These are phyloP conservation scores for Rosa rugosa DNA, from an alignment of 306 rosid genomes.

Conservation along the genomic window DNA sequence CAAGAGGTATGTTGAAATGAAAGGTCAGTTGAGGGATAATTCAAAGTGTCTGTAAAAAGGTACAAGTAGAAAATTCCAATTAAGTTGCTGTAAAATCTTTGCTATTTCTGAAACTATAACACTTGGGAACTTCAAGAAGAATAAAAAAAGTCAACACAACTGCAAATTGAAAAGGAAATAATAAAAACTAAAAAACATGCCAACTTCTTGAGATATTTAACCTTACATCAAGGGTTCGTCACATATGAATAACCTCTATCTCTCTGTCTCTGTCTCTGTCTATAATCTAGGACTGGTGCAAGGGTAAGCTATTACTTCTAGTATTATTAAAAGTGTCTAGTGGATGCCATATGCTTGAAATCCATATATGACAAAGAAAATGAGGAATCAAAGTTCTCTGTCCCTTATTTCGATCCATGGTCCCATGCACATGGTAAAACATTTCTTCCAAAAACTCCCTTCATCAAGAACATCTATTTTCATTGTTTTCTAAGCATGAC, in stretches of 20 bases:
- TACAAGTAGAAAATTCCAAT: not conserved
- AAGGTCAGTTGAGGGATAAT: not conserved
- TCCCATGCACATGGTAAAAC: not conserved
- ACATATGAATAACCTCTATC: not conserved
- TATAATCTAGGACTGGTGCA: not conserved
- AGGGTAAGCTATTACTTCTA: not conserved
- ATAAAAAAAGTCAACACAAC: not conserved
- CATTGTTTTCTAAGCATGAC: not conserved
- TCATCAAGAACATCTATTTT: not conserved
- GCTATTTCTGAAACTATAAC: not conserved
- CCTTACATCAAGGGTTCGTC: not conserved
- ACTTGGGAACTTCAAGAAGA: not conserved
- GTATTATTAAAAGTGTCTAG: not conserved
- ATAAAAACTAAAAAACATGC: not conserved
- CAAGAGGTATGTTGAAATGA: not conserved
- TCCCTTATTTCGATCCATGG: not conserved
- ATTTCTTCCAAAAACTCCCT: not conserved
- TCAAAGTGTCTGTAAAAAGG: not conserved
- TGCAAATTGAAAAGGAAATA: not conserved
- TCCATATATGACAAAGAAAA: not conserved
- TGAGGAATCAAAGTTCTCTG: not conserved
- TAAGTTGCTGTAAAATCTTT: not conserved
- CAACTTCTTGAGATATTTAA: conserved; percentile 4
- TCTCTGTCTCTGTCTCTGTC: not conserved
- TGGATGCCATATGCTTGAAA: not conserved